Evolutionary conservation across 2,329 filamentous ascomycete genomes (phyloP).

Genomic region (Escovopsis sp.): DNA sequence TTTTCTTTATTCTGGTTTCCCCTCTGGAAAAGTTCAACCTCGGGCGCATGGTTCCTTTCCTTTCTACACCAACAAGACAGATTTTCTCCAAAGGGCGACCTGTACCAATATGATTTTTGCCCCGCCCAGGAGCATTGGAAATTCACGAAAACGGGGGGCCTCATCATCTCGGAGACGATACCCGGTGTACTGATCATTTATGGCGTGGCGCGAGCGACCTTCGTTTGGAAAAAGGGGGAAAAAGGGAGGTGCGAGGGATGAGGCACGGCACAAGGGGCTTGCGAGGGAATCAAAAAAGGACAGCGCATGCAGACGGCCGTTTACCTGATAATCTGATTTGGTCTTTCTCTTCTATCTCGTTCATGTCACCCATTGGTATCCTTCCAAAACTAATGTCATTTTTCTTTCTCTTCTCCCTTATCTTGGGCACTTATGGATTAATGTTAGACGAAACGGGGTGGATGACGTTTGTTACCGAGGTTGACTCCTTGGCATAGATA

Average conservation of each 20-base stretch:
- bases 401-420: no score
- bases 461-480: no score
- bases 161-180: constrained; percentile 19
- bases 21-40: background rate
- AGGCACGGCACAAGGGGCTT: background rate
- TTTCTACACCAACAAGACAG: constrained; percentile 6
- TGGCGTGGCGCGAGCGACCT: constrained; percentile 4
- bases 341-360: background rate
- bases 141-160: constrained; percentile 11
- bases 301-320: background rate
- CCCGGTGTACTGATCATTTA: constrained; percentile 14
- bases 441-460: no score
- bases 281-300: background rate
- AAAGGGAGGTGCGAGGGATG: background rate
- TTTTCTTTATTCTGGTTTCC: no score
- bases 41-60: constrained; percentile 2
- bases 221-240: background rate
- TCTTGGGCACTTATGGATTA: no score
- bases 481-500: no score
- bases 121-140: constrained; percentile 4
- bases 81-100: constrained; percentile 7
- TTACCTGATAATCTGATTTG: no score
- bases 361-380: background rate
- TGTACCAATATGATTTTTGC: constrained; percentile 8
- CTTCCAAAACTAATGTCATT: no score